Base-by-base conservation (phyloP, 176 grass and related monocot species). In the Bothriochloa decipiens region DNA sequence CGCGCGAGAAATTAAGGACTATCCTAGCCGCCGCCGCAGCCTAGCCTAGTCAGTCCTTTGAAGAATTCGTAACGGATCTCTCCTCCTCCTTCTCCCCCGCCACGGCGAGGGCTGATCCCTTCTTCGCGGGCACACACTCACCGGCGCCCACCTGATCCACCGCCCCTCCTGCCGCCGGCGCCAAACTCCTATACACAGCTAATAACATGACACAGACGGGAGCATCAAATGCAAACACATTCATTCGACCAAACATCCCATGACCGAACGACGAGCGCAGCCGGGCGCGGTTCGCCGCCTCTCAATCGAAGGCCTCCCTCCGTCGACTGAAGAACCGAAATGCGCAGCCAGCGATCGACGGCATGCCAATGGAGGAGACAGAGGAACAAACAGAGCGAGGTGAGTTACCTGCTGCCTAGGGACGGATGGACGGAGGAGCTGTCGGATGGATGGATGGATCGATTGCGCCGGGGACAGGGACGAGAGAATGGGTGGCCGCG, bases 401-500 rank as follows among this genome's bases (percentile, higher is more conserved):
- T n/a, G n/a, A n/a, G n/a, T n/a, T n/a, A n/a, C n/a, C n/a, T n/a
- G n/a, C n/a, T n/a, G n/a, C n/a, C n/a, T n/a, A n/a, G n/a, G 57
- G 55, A 23, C 22, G 55, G 57, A 61, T 8, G 20, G 53, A n/a
- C 53, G 53, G 52, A 20, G 47, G 47, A 52, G 50, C 50, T 15
- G 52, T 20, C 52, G 52, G 50, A 6, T 3, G 47, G 50, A 55
- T 7, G 50, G 50, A 55, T n/a, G n/a, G n/a, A n/a, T n/a, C n/a
- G n/a, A n/a, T n/a, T n/a, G n/a, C n/a, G n/a, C n/a, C n/a, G n/a
- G n/a, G n/a, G n/a, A n/a, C n/a, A n/a, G n/a, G n/a, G n/a, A 4
- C 22, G 4, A 3, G 18, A 13, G 61, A 79, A 80, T 47, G 86
- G 80, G 85, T 47, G 25, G 85, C 60, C 68, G 63, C 71, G 77